These are phyloP conservation scores for Fusarium irregulare DNA, from an alignment of 2,329 filamentous ascomycete species.

Conservation along the genomic window DNA sequence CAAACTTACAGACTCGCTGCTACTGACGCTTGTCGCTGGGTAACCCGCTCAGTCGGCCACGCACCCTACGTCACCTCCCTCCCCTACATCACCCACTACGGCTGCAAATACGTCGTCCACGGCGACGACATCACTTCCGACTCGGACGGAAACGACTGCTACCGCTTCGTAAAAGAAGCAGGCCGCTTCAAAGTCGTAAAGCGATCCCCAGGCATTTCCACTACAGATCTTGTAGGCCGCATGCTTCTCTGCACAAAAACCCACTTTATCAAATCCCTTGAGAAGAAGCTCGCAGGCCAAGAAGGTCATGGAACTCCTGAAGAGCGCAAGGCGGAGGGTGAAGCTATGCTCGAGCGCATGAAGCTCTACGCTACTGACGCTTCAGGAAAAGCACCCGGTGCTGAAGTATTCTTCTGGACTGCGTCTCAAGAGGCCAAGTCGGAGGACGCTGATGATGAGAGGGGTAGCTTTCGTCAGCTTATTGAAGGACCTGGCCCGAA, in stretches of 20 bases:
- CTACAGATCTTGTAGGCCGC: conserved; percentile 95
- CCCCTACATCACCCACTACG: conserved; percentile 94
- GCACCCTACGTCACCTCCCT: conserved; percentile 96
- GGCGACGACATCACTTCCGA: conserved; percentile 98
- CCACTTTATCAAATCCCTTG: conserved; percentile 89
- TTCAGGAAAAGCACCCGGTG: conserved; percentile 80
- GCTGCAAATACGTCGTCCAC: conserved; percentile 95
- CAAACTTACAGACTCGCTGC: conserved; percentile 67
- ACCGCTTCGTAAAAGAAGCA: conserved; percentile 95
- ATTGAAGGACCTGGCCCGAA: conserved; percentile 77
- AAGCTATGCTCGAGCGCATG: conserved; percentile 81
- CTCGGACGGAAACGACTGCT: conserved; percentile 93
- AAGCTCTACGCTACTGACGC: conserved; percentile 88
- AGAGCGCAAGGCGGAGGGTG: conserved; percentile 72
- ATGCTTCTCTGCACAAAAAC: conserved; percentile 97
- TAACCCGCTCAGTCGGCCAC: conserved; percentile 82
- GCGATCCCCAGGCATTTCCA: conserved; percentile 94
- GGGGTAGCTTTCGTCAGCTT: conserved; percentile 73
- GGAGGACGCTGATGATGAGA: conserved; percentile 64
- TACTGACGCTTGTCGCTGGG: conserved; percentile 95
- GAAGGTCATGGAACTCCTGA: conserved; percentile 77
- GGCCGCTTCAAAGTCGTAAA: conserved; percentile 96
- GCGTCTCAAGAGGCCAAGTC: conserved; percentile 62
- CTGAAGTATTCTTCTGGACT: conserved; percentile 87
- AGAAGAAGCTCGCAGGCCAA: conserved; percentile 73